Evolutionary conservation across 1,284 basidiomycete genomes (phyloP), one percentile per base, ranked within the genome.

Genomic region (Melampsora medusae): DNA sequence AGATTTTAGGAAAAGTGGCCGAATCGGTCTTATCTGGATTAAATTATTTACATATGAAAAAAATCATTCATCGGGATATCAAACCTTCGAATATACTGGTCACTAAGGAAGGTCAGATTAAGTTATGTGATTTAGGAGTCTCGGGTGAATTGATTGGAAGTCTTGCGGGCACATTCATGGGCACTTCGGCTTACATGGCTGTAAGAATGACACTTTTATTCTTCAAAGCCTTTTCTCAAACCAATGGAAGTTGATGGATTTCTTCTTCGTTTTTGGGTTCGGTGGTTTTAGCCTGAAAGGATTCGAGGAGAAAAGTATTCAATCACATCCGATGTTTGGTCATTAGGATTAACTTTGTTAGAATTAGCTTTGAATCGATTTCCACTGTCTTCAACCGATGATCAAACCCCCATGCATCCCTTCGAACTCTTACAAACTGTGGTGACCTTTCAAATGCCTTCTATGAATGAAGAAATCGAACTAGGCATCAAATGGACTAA

Each of bases 321-420:
- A 35, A 97, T 97, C 82, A 90, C 91, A 70, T 92, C 94, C 28
- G 95, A 99, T 82, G 94, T 99, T n/a, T 99, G 95, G 95, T 97
- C 95, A 1, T 90, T 93, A 38, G 96, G 95, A 28, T 88, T 99
- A 56, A 91, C 95, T 0, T 87, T 99, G 33, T 87, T 98, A 78
- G 96, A 99, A 84, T 88, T 99, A 28, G 92, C 95, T 0, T 90
- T 93, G 83, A 95, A 97, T 81, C 90, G 91, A 19, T 97, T 96
- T 86, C 97, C 97, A 0, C 98, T 97, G 85, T 92, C 95, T 1
- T 60, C 48, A 1, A 61, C 42, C 38, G 94, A 97, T 78, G 86
- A 86, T 22, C 86, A 61, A 28, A 85, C 85, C 19, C 80, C 85
- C 80, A 46, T 75, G n/a, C 91, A 92, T 4, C 90, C 93, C 17